These are phyloP conservation scores for Phialophora verrucosa DNA, from an alignment of 2,329 filamentous ascomycete species.

Conservation along the genomic window DNA sequence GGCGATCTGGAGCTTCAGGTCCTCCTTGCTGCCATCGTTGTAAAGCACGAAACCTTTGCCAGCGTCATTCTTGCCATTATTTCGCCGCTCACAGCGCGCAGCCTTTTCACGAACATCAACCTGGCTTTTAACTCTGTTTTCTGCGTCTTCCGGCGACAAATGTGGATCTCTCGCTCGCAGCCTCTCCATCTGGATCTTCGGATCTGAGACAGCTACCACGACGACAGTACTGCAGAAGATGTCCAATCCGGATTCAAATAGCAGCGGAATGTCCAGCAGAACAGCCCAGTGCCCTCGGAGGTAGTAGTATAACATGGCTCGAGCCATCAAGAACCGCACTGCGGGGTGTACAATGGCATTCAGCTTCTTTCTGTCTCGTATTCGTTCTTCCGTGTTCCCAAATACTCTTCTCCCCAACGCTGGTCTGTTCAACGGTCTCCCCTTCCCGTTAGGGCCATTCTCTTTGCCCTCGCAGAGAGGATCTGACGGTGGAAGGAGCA, in stretches of 20 bases:
- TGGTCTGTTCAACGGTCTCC: slow-evolving; percentile 80
- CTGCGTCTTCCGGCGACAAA: slow-evolving; percentile 81
- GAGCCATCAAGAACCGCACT: slow-evolving; percentile 82
- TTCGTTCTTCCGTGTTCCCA: slow-evolving; percentile 72
- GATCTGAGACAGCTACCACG: slow-evolving; percentile 83
- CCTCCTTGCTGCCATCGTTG: slow-evolving; percentile 80
- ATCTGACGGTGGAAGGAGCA: slow-evolving; percentile 68
- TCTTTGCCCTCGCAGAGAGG: slow-evolving; percentile 42
- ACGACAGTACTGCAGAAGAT: slow-evolving; percentile 81
- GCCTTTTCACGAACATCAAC: slow-evolving; percentile 85
- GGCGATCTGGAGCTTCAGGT: slow-evolving; percentile 71
- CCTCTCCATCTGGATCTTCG: slow-evolving; percentile 79
- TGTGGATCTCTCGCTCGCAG: slow-evolving; percentile 77
- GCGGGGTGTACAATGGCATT: slow-evolving; percentile 94
- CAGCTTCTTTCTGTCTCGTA: slow-evolving; percentile 74
- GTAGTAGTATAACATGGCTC: slow-evolving; percentile 73
- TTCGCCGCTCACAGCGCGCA: slow-evolving; percentile 69
- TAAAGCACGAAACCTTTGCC: slow-evolving; percentile 78
- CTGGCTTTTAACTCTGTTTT: slow-evolving; percentile 85
- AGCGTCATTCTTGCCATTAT: slow-evolving; percentile 53
- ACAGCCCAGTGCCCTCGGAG: slow-evolving; percentile 82
- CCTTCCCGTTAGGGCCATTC: slow-evolving; percentile 55
- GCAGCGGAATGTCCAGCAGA: slow-evolving; percentile 86
- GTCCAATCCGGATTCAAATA: slow-evolving; percentile 90
- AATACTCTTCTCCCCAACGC: slow-evolving; percentile 87